Evolutionary conservation across 768 basidiomycete species (phyloP).

Genomic region (Galerina marginata): DNA sequence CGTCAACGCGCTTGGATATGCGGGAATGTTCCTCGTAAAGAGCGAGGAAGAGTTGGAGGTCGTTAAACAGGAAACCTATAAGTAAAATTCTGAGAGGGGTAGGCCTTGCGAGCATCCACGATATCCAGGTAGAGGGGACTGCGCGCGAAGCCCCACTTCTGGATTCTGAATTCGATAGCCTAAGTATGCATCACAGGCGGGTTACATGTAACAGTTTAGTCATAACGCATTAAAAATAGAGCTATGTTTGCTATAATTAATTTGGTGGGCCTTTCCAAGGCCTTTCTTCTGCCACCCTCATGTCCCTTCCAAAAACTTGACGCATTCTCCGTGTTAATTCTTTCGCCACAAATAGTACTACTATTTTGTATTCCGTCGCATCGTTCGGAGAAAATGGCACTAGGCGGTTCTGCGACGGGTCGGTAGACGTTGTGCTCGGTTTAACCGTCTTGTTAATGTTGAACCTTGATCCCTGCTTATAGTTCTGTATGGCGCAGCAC

Average conservation of each 20-base stretch:
- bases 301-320: no score
- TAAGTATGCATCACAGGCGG: no score
- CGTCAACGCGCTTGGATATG: slow-evolving; percentile 89
- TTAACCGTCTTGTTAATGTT: background rate
- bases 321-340: no score
- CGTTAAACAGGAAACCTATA: slow-evolving; percentile 68
- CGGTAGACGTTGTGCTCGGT: background rate
- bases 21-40: slow-evolving; percentile 88
- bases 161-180: background rate
- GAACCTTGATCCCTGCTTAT: background rate
- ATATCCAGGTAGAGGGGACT: slow-evolving; percentile 61
- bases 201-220: no score
- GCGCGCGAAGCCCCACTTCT: slow-evolving; percentile 23
- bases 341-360: background rate
- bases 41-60: slow-evolving; percentile 76
- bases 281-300: no score
- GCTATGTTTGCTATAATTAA: background rate
- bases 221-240: slow-evolving; percentile 5
- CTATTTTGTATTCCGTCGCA: background rate
- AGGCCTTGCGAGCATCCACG: slow-evolving; percentile 70
- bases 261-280: no score
- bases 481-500: slow-evolving; percentile 13
- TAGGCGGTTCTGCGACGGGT: background rate
- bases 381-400: background rate
- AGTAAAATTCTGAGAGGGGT: slow-evolving; percentile 68